A percentile compares a stretch with the other conserved stretches of the same genome.
These are phyloP conservation scores for Mycena belliarum DNA, from an alignment of 768 basidiomycete species.

Conservation along the genomic window DNA sequence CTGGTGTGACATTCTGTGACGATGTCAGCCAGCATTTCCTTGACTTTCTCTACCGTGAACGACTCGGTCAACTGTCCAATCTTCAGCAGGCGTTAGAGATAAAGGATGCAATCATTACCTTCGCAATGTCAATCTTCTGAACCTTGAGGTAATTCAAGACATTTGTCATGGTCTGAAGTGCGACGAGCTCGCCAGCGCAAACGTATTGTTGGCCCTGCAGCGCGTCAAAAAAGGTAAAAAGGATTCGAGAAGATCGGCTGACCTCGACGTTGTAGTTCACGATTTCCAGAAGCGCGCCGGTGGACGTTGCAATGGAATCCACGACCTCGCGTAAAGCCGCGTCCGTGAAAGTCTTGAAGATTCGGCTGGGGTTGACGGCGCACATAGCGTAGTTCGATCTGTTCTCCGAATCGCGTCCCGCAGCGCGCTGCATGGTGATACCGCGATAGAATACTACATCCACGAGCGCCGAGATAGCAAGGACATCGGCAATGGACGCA, in stretches of 20 bases:
- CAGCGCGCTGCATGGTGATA: constrained; percentile 99
- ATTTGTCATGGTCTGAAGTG: constrained; percentile 91
- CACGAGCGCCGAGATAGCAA: constrained; percentile 91
- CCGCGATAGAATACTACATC: constrained; percentile 99
- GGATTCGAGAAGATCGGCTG: constrained; percentile 15
- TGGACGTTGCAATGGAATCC: constrained; percentile 78
- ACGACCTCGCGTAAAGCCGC: constrained; percentile 96
- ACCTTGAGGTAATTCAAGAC: constrained; percentile 96
- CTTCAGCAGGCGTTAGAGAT: constrained; percentile 12
- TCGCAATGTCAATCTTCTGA: constrained; percentile 91
- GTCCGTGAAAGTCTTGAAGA: constrained; percentile 93
- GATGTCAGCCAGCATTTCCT: constrained; percentile 93
- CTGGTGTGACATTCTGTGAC: constrained; percentile 80
- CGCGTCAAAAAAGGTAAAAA: constrained; percentile 2
- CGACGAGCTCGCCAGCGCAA: constrained; percentile 94
- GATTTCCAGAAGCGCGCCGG: constrained; percentile 88
- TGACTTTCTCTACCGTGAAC: constrained; percentile 89
- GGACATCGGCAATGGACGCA: constrained; percentile 95
- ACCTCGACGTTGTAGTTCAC: constrained; percentile 97
- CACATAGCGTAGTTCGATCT: constrained; percentile 99
- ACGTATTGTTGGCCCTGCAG: constrained; percentile 99
- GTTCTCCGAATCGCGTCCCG: constrained; percentile 90
- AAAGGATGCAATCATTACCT: constrained; percentile 47
- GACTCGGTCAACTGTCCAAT: constrained; percentile 74
- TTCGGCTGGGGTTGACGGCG: constrained; percentile 96